Conservation (phyloP, 108 stramenopile species). For the Skeletonema grethae region DNA sequence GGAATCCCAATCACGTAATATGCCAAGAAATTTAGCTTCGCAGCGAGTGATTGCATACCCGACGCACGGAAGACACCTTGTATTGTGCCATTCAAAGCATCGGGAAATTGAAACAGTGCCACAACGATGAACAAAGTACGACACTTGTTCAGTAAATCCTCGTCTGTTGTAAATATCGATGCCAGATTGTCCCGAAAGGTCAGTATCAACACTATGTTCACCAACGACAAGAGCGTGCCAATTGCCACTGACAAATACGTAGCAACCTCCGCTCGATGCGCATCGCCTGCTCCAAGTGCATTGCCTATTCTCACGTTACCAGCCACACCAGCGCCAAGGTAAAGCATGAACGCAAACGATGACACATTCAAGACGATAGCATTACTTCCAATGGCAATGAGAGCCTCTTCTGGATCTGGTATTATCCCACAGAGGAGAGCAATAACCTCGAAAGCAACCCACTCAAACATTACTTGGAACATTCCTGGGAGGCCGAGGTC, state of each 20-base stretch:
- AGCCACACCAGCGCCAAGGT: slow-evolving; percentile 28
- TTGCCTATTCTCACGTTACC: slow-evolving; percentile 51
- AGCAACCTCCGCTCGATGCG: slow-evolving; percentile 35
- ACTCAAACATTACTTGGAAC: slow-evolving; percentile 46
- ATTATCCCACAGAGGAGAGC: slow-evolving; percentile 48
- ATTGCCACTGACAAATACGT: slow-evolving; percentile 19
- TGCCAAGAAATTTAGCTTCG: slow-evolving; percentile 45
- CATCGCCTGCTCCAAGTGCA: slow-evolving; percentile 51
- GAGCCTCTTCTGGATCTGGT: slow-evolving; percentile 21
- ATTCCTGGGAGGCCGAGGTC: slow-evolving; percentile 41
- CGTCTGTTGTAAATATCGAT: slow-evolving; percentile 38
- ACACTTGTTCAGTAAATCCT: slow-evolving; percentile 30
- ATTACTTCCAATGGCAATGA: slow-evolving; percentile 49
- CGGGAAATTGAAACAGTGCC: slow-evolving; percentile 46
- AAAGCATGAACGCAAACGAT: slow-evolving; percentile 42
- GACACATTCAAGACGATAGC: slow-evolving; percentile 34
- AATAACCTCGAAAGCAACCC: slow-evolving; percentile 47
- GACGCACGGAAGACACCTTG: slow-evolving; percentile 51
- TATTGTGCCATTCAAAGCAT: slow-evolving; percentile 29
- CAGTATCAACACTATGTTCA: slow-evolving; percentile 28
- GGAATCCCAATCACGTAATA: slow-evolving; percentile 52
- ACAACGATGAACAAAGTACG: slow-evolving; percentile 27
- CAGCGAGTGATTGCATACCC: slow-evolving; percentile 38
- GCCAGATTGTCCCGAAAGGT: slow-evolving; percentile 31
- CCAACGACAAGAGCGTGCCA: slow-evolving; percentile 12